A percentile compares a stretch with the other conserved stretches of the same genome.
Evolutionary conservation across 164 flowering plant species (phyloP).

Genomic region (Litsea cubeba): DNA sequence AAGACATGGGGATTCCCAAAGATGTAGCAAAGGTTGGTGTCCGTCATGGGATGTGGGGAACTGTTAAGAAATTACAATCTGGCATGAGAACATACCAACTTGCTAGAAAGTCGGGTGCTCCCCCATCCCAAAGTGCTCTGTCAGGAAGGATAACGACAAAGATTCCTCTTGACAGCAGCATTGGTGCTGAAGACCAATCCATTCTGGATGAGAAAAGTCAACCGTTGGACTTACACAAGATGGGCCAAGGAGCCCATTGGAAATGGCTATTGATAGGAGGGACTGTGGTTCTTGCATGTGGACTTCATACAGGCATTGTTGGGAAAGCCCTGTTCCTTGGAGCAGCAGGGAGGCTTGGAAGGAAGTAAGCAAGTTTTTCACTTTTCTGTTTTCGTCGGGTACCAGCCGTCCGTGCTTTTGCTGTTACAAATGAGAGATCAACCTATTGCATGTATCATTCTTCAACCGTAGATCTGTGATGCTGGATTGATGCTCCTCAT

Average conservation of each 20-base stretch:
- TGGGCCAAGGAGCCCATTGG: slow-evolving; percentile 54
- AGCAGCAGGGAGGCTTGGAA: slow-evolving; percentile 59
- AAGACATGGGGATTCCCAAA: slow-evolving; percentile 98
- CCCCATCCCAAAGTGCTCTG: slow-evolving; percentile 55
- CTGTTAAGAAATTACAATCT: slow-evolving; percentile 82
- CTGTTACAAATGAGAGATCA: neutral
- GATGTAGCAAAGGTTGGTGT: slow-evolving; percentile 92
- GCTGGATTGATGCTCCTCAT: neutral
- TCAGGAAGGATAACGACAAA: slow-evolving; percentile 71
- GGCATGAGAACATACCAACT: slow-evolving; percentile 87
- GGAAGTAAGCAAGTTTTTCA: slow-evolving; percentile 23
- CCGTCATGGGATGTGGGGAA: slow-evolving; percentile 99
- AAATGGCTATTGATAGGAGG: slow-evolving; percentile 78
- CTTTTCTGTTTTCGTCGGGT: neutral
- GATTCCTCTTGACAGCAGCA: slow-evolving; percentile 31
- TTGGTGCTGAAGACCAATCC: slow-evolving; percentile 24
- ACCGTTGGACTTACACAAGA: slow-evolving; percentile 2
- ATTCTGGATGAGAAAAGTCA: slow-evolving; percentile 32
- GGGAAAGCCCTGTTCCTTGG: slow-evolving; percentile 72
- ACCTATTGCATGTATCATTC: neutral
- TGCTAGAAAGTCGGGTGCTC: slow-evolving; percentile 52
- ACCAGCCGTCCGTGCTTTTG: neutral
- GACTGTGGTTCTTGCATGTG: slow-evolving; percentile 67
- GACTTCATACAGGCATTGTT: slow-evolving; percentile 57
- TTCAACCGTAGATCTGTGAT: neutral